These are phyloP conservation scores for Macrolepiota fuliginosa DNA, from an alignment of 768 basidiomycete species.

Conservation along the genomic window DNA sequence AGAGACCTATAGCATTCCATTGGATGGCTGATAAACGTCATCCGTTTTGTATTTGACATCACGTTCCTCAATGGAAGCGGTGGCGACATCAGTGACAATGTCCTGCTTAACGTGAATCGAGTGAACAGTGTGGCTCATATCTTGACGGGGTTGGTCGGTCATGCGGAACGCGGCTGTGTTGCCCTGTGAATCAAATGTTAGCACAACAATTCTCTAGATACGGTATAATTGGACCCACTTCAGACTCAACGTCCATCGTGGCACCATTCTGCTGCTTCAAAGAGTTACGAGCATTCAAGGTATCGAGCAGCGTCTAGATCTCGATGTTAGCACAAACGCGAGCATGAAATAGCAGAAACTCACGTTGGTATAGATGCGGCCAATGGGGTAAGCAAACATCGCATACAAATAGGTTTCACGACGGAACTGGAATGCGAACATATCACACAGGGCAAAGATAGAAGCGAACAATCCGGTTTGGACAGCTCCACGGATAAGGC, in stretches of 20 bases:
- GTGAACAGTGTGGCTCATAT: constrained; percentile 19
- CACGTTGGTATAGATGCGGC: constrained; percentile 48
- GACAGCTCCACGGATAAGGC: constrained; percentile 51
- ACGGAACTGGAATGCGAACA: constrained; percentile 38
- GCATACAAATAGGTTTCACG: constrained; percentile 33
- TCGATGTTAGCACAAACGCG: not conserved
- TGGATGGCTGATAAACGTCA: constrained; percentile 7
- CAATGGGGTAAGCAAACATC: constrained; percentile 34
- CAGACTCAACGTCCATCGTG: constrained; percentile 26
- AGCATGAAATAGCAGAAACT: constrained; percentile 19
- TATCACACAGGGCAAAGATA: constrained; percentile 48
- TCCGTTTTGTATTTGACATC: constrained; percentile 23
- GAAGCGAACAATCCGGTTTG: constrained; percentile 54
- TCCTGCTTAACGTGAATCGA: constrained; percentile 31
- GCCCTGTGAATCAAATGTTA: not conserved
- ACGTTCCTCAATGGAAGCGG: constrained; percentile 2
- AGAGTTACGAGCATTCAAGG: constrained; percentile 29
- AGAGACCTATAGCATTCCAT: not conserved
- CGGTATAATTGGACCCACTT: constrained; percentile 14
- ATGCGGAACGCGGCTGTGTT: constrained; percentile 24
- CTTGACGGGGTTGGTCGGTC: constrained; percentile 21
- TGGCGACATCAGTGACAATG: constrained; percentile 19
- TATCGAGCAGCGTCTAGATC: constrained; percentile 38
- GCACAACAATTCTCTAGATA: not conserved
- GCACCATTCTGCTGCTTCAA: constrained; percentile 21